Percentiles rank a stretch among this genome's conserved stretches.
Evolutionary conservation across 1,139 yeast genomes (phyloP).

Genomic region (Hansenula sp.): DNA sequence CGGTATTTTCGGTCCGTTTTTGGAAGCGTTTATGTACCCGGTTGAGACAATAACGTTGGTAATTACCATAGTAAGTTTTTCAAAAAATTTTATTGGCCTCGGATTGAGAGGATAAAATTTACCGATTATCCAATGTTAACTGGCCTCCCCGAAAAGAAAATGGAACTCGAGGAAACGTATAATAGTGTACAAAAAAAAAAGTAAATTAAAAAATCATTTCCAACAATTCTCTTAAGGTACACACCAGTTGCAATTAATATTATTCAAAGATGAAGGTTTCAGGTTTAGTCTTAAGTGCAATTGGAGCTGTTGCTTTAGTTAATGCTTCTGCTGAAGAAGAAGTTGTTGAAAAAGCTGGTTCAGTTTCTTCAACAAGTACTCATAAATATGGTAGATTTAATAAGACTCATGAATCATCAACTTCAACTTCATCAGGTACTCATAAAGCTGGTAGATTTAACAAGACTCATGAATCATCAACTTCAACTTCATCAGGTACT

Average conservation of each 20-base stretch:
- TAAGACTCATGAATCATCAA: conserved; percentile 34
- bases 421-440: conserved; percentile 26
- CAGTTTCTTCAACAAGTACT: conserved; percentile 34
- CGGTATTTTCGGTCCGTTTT: not conserved
- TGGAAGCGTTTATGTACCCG: no score
- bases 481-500: conserved; percentile 33
- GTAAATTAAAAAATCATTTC: not conserved
- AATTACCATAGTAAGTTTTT: no score
- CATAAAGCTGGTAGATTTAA: conserved; percentile 45
- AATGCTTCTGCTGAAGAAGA: conserved; percentile 22
- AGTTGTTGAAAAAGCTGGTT: conserved; percentile 32
- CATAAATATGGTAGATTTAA: conserved; percentile 44
- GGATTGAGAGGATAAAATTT: conserved; percentile 3
- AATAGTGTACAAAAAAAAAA: not conserved
- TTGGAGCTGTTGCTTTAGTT: conserved; percentile 19
- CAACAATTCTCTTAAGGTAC: not conserved
- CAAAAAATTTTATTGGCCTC: not conserved
- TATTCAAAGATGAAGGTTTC: conserved; percentile 31
- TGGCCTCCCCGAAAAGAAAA: no score
- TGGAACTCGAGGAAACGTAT: not conserved
- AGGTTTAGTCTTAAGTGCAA: conserved; percentile 24
- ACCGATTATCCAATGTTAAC: no score
- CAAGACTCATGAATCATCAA: conserved; percentile 29
- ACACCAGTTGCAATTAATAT: not conserved
- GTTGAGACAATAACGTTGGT: no score